Evolutionary conservation across 441 rosid genomes (phyloP), one percentile per base, ranked within the genome.

Genomic region (Gossypium schwendimanii): DNA sequence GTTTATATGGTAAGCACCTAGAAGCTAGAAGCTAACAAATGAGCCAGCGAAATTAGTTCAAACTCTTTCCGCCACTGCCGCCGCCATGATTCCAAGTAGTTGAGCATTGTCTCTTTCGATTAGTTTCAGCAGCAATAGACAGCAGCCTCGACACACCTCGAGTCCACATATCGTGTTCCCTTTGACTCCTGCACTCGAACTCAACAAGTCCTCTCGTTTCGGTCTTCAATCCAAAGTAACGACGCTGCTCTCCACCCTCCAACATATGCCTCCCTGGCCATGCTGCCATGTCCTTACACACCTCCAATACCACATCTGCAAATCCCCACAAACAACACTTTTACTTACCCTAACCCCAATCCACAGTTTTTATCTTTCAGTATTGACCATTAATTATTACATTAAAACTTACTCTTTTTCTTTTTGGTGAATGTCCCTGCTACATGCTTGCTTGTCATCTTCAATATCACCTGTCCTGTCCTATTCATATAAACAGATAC

Each of bases 191-290:
- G 90, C 97, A 91, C 73, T 91, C 97, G 3, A 93, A 93, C 70
- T 93, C 97, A 1, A 93, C 69, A 0, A 88, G 61, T 18, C 96
- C 90, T 80, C 93, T 85, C 1, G 87, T 71, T 47, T 81, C 85
- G 0, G 93, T 91, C 82, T 87, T 85, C 74, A 91, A 73, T 36
- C 92, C 98, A 24, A 93, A 94, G 87, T 94, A 90, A 39, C 84
- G 83, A 10, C 92, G 84, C 81, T 86, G 82, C 67, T 87, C 94
- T 36, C 93, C 89, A 1, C 87, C 81, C 7, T 90, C 84, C 12
- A 89, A 83, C 33, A 93, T 69, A 75, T 91, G 92, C 78, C 97
- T 87, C 5, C 97, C 95, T 0, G 93, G 89, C 98, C 98, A 94
- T 24, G 96, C 93, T 2, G 92, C 81, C 85, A 89, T 72, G 76